Base-by-base conservation (phyloP, 192 early-diverging fungal species). In the Backusella sp. region DNA sequence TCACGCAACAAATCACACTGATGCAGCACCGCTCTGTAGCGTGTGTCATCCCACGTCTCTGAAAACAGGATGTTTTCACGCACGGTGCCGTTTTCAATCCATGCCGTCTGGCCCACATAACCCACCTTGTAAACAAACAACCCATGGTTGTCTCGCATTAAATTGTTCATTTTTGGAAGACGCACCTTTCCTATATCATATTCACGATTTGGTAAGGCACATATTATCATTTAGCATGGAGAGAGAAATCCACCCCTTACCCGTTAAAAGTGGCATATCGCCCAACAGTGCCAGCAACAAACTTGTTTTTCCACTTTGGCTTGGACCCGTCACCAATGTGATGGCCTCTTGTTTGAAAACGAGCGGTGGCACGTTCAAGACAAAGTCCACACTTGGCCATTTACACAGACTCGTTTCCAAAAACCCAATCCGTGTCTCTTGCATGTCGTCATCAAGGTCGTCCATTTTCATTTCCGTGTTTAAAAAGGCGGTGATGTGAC, bases 31-130 rank as follows among this genome's bases (percentile, higher is more conserved):
- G 85, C 80, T 3, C 85, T 74, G 66, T 97, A 98, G 39, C 83
- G 80, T 84, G 93, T 15, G 34, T 75, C 76, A 71, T 77, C 73
- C 76, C 76, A 81, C 0, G 86, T 84, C 14, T 84, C 80, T 0
- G 92, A 86, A 89, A 96, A 95, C 28, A 88, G 72, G 77, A 96
- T 92, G 74, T 96, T 91, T 52, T 92, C 87, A 39, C 88, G 89
- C 62, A 90, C 84, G n/a, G 87, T 88, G 14, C 76, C 89, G 68
- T 86, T 90, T 68, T 80, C 88, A 49, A 89, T 77, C 91, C 85
- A 95, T 4, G 90, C 82, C 6, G 66, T 77, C 69, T 87, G 86
- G 0, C 84, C 75, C 5, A 89, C 84, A 78, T 88, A 90, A 15
- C 83, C 77, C 3, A 90, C 73, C 26, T 82, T 75, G 8, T 83